Percentiles rank a stretch among this genome's conserved stretches.
phyloP scores from a whole-genome alignment of 768 basidiomycete genomes.

The Tulasnella sp. region DNA sequence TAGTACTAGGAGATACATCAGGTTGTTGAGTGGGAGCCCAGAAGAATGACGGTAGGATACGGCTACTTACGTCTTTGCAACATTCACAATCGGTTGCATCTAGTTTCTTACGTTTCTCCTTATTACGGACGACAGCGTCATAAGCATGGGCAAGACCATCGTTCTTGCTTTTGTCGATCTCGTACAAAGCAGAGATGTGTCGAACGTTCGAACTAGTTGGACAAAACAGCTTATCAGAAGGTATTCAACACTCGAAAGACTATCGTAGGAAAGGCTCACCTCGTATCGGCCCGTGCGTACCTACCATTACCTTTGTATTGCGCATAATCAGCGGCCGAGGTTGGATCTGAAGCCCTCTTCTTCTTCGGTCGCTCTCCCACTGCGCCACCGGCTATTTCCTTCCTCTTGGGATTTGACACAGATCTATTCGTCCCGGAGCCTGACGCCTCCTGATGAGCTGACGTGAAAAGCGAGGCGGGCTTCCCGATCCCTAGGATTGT shows the following conservation, averaged over 20 bases:
- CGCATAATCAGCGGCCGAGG: conserved; percentile 8
- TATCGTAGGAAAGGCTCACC: conserved; percentile 25
- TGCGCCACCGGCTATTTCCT: background rate
- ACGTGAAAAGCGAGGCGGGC: background rate
- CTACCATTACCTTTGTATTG: conserved; percentile 46
- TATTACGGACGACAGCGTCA: conserved; percentile 65
- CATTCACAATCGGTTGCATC: conserved; percentile 73
- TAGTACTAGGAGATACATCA: conserved; percentile 51
- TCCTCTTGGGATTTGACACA: background rate
- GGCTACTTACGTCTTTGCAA: conserved; percentile 54
- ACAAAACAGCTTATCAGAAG: background rate
- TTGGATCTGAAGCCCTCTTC: background rate
- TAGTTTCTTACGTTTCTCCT: conserved; percentile 51
- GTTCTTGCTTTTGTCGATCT: conserved; percentile 57
- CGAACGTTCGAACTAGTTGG: conserved; percentile 26
- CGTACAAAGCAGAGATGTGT: conserved; percentile 54
- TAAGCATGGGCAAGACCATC: conserved; percentile 56
- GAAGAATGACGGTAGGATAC: background rate
- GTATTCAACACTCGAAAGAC: conserved; percentile 15
- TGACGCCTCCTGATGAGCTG: too few relatives aligned
- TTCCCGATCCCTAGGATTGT: background rate
- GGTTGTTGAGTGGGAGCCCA: background rate
- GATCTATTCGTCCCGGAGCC: too few relatives aligned
- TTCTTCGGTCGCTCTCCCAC: background rate
- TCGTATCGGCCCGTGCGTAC: conserved; percentile 29